phyloP scores from a whole-genome alignment of 352 stramenopile species.

The Thalassiosira gravida region DNA sequence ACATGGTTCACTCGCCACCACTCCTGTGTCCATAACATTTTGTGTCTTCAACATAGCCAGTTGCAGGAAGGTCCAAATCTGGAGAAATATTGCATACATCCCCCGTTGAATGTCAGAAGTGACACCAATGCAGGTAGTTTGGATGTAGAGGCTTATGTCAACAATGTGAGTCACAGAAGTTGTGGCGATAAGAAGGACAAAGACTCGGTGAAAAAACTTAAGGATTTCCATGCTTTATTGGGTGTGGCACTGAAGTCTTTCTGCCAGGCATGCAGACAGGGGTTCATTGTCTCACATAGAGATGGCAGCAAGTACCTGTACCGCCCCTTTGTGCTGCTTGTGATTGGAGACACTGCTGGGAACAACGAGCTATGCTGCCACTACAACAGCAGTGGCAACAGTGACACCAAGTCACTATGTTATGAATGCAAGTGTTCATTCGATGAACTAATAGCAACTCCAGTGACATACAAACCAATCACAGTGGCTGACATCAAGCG shows the following conservation, averaged over 20 bases:
- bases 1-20: neutral
- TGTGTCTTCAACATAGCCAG: neutral
- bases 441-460: neutral
- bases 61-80: neutral
- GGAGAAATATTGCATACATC: neutral
- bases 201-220: neutral
- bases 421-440: neutral
- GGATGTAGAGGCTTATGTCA: neutral
- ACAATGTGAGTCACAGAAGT: neutral
- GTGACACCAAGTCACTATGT: neutral
- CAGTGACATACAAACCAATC: neutral
- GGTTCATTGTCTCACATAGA: neutral
- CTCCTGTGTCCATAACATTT: neutral
- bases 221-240: neutral
- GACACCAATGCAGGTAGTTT: neutral
- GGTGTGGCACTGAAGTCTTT: neutral
- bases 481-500: neutral
- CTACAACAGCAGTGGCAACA: neutral
- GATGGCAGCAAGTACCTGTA: neutral
- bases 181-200: neutral
- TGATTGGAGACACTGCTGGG: neutral
- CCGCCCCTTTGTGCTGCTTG: neutral
- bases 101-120: neutral
- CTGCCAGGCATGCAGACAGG: neutral
- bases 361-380: neutral